Conservation (phyloP, 2,329 filamentous ascomycete genomes). For the Xylaria hypoxylon region DNA sequence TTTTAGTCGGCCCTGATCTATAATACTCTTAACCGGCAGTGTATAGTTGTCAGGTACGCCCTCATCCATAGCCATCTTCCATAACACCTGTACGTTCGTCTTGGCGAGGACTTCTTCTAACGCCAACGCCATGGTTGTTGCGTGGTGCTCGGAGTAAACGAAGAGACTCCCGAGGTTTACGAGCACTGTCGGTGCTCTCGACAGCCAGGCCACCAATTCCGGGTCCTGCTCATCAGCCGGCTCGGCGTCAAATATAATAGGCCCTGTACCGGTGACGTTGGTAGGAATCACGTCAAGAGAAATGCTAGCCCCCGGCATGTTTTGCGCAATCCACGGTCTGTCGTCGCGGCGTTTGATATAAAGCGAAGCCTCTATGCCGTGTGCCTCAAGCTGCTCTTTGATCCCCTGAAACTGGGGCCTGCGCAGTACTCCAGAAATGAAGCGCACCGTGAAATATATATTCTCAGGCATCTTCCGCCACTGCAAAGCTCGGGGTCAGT, state of each 20-base stretch:
- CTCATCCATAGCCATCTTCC: slow-evolving; percentile 37
- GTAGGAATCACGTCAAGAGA: slow-evolving; percentile 39
- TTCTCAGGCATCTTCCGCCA: slow-evolving; percentile 44
- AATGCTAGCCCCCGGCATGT: slow-evolving; percentile 36
- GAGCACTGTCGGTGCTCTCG: slow-evolving; percentile 41
- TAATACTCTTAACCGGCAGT: slow-evolving; percentile 27
- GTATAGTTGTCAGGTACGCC: slow-evolving; percentile 30
- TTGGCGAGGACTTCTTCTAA: slow-evolving; percentile 33
- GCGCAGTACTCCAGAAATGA: slow-evolving; percentile 32
- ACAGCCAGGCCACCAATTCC: slow-evolving; percentile 39
- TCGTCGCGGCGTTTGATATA: slow-evolving; percentile 31
- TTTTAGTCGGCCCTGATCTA: slow-evolving; percentile 35
- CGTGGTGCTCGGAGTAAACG: slow-evolving; percentile 31
- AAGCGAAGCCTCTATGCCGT: slow-evolving; percentile 33
- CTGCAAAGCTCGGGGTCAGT: neutral
- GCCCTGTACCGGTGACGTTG: slow-evolving; percentile 40
- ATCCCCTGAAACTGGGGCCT: slow-evolving; percentile 34
- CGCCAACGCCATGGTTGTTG: slow-evolving; percentile 39
- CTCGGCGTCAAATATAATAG: slow-evolving; percentile 39
- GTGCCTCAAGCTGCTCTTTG: slow-evolving; percentile 32
- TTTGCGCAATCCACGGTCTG: slow-evolving; percentile 41
- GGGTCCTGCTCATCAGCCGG: slow-evolving; percentile 37
- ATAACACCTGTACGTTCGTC: slow-evolving; percentile 38
- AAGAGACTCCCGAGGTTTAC: slow-evolving; percentile 42
- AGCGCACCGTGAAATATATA: slow-evolving; percentile 38